These are phyloP conservation scores for Ceratocystis papillata DNA, from an alignment of 2,329 filamentous ascomycete species.

Conservation along the genomic window DNA sequence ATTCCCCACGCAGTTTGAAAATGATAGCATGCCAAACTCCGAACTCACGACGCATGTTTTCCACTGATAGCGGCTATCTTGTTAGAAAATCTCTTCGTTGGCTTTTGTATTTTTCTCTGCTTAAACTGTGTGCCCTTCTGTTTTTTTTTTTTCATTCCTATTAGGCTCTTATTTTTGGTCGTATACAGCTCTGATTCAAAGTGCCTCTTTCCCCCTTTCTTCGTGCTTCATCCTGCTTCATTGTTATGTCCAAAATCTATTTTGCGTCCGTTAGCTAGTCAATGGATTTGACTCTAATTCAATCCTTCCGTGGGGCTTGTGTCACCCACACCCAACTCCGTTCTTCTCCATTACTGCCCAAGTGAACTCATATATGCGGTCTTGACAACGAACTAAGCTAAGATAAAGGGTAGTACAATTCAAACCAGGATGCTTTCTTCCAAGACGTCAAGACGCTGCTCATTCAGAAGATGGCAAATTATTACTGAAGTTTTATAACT, in stretches of 20 bases:
- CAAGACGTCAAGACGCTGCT: too few relatives aligned
- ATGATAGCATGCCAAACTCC: constrained; percentile 32
- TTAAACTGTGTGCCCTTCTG: background rate
- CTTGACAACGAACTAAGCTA: background rate
- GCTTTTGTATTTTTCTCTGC: constrained; percentile 9
- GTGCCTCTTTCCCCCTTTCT: background rate
- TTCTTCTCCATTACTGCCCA: background rate
- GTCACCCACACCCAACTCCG: background rate
- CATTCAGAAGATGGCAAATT: too few relatives aligned
- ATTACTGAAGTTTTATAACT: too few relatives aligned
- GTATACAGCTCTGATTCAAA: too few relatives aligned
- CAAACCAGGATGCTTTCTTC: too few relatives aligned
- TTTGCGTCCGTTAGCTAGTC: background rate
- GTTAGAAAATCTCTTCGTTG: constrained; percentile 1
- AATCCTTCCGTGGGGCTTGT: constrained; percentile 1
- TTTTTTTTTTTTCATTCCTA: constrained; percentile 5
- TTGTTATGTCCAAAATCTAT: background rate
- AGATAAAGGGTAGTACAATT: too few relatives aligned
- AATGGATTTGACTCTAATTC: background rate
- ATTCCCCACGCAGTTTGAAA: constrained; percentile 33
- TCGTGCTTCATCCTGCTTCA: constrained; percentile 5
- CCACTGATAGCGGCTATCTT: constrained; percentile 12
- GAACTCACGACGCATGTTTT: constrained; percentile 29
- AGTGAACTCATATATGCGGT: too few relatives aligned
- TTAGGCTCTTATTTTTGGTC: background rate